A percentile compares a stretch with the other conserved stretches of the same genome.
Conservation (phyloP, 805 yeast species). For the Ogataea zsoltii region DNA sequence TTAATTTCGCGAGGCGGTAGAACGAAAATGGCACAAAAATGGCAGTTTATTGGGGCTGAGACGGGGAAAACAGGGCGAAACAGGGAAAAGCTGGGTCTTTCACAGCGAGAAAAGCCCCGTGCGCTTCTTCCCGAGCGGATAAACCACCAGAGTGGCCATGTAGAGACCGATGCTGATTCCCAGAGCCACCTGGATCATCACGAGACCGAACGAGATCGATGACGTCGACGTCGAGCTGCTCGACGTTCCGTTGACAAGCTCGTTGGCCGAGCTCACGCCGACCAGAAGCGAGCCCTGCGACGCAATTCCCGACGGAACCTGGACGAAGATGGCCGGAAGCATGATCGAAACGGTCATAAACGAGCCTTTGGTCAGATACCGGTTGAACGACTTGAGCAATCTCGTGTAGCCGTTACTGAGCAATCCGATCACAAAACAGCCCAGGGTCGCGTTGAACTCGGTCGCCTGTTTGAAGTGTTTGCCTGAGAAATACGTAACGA, state of each 20-base stretch:
- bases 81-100: slow-evolving; percentile 11
- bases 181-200: slow-evolving; percentile 90
- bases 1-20: neutral
- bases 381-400: slow-evolving; percentile 63
- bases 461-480: slow-evolving; percentile 61
- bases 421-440: slow-evolving; percentile 88
- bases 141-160: slow-evolving; percentile 85
- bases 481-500: slow-evolving; percentile 78
- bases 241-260: slow-evolving; percentile 41
- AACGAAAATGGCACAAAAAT: neutral
- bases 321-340: slow-evolving; percentile 94
- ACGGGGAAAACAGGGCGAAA: no score
- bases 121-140: slow-evolving; percentile 88
- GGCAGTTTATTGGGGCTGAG: no score
- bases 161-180: slow-evolving; percentile 94
- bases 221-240: slow-evolving; percentile 11
- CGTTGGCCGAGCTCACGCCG: slow-evolving; percentile 76
- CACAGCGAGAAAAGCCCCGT: slow-evolving; percentile 83
- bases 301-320: slow-evolving; percentile 94
- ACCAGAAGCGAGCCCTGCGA: slow-evolving; percentile 82
- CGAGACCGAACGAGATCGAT: slow-evolving; percentile 62
- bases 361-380: slow-evolving; percentile 27
- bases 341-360: slow-evolving; percentile 88
- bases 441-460: slow-evolving; percentile 85
- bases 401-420: slow-evolving; percentile 88